These are phyloP conservation scores for Rhizoclosmatium globosum DNA, from an alignment of 192 early-diverging fungal species.

Conservation along the genomic window DNA sequence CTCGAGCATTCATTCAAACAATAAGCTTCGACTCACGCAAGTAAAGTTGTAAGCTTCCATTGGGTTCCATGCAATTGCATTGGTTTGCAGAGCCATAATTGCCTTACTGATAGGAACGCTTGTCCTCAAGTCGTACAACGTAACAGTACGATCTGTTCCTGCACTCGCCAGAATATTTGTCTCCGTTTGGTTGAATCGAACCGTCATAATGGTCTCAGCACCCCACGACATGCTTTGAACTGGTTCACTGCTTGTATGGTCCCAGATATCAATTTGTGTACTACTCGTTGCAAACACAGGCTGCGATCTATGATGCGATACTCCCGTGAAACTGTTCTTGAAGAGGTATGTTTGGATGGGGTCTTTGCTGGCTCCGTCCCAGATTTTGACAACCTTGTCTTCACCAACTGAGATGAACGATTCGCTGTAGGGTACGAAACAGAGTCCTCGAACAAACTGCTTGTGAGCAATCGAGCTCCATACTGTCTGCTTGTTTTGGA, in stretches of 20 bases:
- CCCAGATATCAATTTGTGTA: conserved; percentile 91
- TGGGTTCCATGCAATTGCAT: conserved; percentile 99
- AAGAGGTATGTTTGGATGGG: conserved; percentile 78
- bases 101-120: conserved; percentile 86
- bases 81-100: conserved; percentile 80
- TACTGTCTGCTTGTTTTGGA: conserved; percentile 75
- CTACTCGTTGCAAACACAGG: conserved; percentile 90
- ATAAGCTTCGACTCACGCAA: conserved; percentile 49
- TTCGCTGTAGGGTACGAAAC: conserved; percentile 69
- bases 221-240: conserved; percentile 89
- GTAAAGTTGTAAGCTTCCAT: conserved; percentile 99
- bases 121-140: conserved; percentile 93
- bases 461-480: conserved; percentile 82
- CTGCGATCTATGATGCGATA: conserved; percentile 90
- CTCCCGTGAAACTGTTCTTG: conserved; percentile 79
- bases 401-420: conserved; percentile 91
- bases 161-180: conserved; percentile 91
- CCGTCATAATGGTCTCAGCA: conserved; percentile 91
- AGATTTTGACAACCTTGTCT: conserved; percentile 95
- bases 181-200: conserved; percentile 98
- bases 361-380: conserved; percentile 66
- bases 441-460: conserved; percentile 88
- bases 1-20: conserved; percentile 50
- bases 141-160: conserved; percentile 93
- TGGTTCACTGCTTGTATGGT: conserved; percentile 80